Evolutionary conservation across 2,329 filamentous ascomycete genomes (phyloP), one percentile per base, ranked within the genome.

Genomic region (Aureobasidium sp.): DNA sequence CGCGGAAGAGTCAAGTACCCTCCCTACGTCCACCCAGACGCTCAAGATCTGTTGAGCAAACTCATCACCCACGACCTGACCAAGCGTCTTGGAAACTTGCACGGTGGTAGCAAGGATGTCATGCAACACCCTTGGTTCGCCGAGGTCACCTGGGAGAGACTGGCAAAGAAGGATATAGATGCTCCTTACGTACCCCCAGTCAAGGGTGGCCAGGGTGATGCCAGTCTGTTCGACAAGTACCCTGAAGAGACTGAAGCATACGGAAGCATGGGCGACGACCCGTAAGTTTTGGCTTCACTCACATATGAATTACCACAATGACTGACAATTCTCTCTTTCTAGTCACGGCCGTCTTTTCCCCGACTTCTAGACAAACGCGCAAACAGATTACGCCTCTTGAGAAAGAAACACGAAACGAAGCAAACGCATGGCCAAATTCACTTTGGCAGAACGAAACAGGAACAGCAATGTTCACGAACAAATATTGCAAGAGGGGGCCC

Each of bases 221-320:
- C 94, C 55, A 97, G 92, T 76, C 90, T 97, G 75, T 99, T 99
- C 72, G 94, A 99, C 77, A 90, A 92, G 74, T 99, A 99, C 75
- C 92, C 94, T 1, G 94, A 99, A 76, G 94, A 99, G 75, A 91
- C 90, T 48, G 94, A 99, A 75, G 85, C 87, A 72, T 99, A 99
- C 72, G 94, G 94, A 42, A 79, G 83, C 67, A 78, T 77, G 59
- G 91, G 90, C 48, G 81, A 87, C 66, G 93, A 97, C 76, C 88
- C 91, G 93, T 97, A 82, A 79, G 93, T 49, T 21, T 41, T 89
- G 61, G 25, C 21, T 47, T 21, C 21, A 34, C 27, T 2, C 51
- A 50, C 32, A 10, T 47, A 41, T 53, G 29, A 59, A 53, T 27
- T 59, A 53, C n/a, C 36, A 39, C 39, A 53, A 21, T 44, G 2